A percentile compares a stretch with the other conserved stretches of the same genome.
Conservation (phyloP, 768 basidiomycete species). For the Naganishia vishniacii region DNA sequence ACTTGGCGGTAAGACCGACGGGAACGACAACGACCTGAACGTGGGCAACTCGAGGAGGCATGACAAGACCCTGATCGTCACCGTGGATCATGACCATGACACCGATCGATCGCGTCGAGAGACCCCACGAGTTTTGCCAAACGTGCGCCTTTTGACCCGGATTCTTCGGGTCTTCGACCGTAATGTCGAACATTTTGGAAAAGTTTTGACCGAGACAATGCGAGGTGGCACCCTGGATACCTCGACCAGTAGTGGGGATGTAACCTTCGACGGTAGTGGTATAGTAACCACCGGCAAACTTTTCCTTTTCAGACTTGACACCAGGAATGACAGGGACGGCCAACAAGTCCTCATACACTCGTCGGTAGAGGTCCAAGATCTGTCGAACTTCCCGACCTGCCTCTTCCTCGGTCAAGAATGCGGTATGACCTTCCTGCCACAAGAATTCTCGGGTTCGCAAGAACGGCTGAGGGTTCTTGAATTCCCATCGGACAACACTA, state of each 20-base stretch:
- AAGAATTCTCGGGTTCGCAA: slow-evolving; percentile 97
- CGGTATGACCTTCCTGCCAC: slow-evolving; percentile 99
- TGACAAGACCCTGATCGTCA: slow-evolving; percentile 92
- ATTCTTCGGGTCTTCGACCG: slow-evolving; percentile 81
- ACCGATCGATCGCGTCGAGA: slow-evolving; percentile 91
- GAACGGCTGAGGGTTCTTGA: slow-evolving; percentile 99
- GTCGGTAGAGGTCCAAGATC: slow-evolving; percentile 91
- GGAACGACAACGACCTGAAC: slow-evolving; percentile 88
- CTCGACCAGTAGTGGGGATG: slow-evolving; percentile 91
- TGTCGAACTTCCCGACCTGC: slow-evolving; percentile 86
- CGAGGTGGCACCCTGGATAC: slow-evolving; percentile 95
- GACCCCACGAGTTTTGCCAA: slow-evolving; percentile 99
- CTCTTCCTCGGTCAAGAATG: slow-evolving; percentile 78
- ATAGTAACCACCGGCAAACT: slow-evolving; percentile 95
- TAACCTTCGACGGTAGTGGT: slow-evolving; percentile 98
- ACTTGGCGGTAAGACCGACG: slow-evolving; percentile 85
- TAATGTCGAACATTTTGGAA: slow-evolving; percentile 96
- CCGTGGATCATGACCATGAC: slow-evolving; percentile 99
- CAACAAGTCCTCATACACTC: slow-evolving; percentile 91
- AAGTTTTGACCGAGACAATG: slow-evolving; percentile 99
- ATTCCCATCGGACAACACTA: slow-evolving; percentile 98
- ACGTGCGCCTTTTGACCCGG: slow-evolving; percentile 55
- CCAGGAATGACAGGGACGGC: slow-evolving; percentile 96
- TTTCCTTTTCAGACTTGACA: slow-evolving; percentile 97
- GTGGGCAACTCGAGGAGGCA: slow-evolving; percentile 93